Evolutionary conservation across 495 filamentous ascomycete species (phyloP), one percentile per base, ranked within the genome.

Genomic region (Aspergillus sclerotioniger): DNA sequence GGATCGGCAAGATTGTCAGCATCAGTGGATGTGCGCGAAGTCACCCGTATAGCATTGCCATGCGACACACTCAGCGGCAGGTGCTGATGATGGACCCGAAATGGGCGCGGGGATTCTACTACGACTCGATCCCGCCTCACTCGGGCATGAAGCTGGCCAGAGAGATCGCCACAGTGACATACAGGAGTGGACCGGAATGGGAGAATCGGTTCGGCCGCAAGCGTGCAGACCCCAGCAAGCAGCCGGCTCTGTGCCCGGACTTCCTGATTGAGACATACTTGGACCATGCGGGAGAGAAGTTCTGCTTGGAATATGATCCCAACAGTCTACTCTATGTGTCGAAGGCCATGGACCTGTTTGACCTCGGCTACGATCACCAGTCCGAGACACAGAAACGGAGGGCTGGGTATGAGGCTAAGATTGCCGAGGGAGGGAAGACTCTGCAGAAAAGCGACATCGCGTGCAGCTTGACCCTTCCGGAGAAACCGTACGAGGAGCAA

Each of bases 331-430:
- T 99, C 29, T 99, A 99, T 69, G 88, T 98, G 31, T 96, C 90
- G 63, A 99, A 99, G 73, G 95, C 95, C 12, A 99, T 99, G 94
- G 94, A 98, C 65, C 80, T 98, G 12, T 99, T 99, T 69, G 94
- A 99, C 67, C 82, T 99, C 0, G 93, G 94, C 33, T 72, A 74
- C 37, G 77, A 80, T 15, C 86, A 87, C 57, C 89, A 89, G 66
- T 60, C 63, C 16, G 72, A 71, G 37, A 85, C 85, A 51, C 67
- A 62, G 50, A 46, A 64, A 8, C 71, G 80, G 13, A 68, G 87
- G 16, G 72, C 74, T 3, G 70, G 79, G 49, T 83, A 85, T 33
- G 71, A 71, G 52, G 63, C 63, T 15, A 84, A 77, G 47, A 71
- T 88, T 8, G 64, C 69, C n/a, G 63, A 68, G n/a, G 69, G 74